Base-by-base conservation (phyloP, 2,329 filamentous ascomycete genomes). In the Colletotrichum tamarilloi region DNA sequence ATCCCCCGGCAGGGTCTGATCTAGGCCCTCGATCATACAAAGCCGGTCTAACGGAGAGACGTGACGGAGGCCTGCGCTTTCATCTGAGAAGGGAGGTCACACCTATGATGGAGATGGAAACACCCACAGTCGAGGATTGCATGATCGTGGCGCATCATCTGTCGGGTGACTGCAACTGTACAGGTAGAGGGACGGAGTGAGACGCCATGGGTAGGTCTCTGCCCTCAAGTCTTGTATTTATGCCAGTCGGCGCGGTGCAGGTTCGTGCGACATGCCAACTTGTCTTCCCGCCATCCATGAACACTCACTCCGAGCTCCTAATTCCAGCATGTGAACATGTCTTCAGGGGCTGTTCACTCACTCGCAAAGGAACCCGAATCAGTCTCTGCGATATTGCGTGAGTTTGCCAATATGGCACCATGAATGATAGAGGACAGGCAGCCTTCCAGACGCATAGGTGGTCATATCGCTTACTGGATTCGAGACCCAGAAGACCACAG, bases 131-230 rank as follows among this genome's bases (percentile, higher is more conserved):
- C 57, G 57, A 32, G 30, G 52, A 46, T 68, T 63, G 58, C 59
- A 68, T 64, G 35, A 64, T 64, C 49, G 49, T 63, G 59, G 67
- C 67, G 67, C 67, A 28, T 46, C 12, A 57, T 35, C 46, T 52
- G 32, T 19, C 46, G 30, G 58, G 8, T 46, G n/a, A 16, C n/a
- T n/a, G 52, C 67, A 35, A 19, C 38, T 16, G 38, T 42, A 8
- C 38, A 42, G 38, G 38, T 14, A 42, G 38, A 42, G 5, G 8
- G 38, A 14, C 5, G 19, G 38, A 42, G 16, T 6, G 38, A 42
- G 14, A 42, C 16, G 16, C 38, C 38, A 19, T 42, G 38, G 38
- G 38, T 42, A 42, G 38, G 38, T 42, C 38, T 42, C 38, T 42
- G 38, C 38, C 38, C 16, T 42, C 38, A 42, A 7, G 52, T 16